Base-by-base conservation (phyloP, 2,329 filamentous ascomycete genomes). In the Pseudogymnoascus sp. region DNA sequence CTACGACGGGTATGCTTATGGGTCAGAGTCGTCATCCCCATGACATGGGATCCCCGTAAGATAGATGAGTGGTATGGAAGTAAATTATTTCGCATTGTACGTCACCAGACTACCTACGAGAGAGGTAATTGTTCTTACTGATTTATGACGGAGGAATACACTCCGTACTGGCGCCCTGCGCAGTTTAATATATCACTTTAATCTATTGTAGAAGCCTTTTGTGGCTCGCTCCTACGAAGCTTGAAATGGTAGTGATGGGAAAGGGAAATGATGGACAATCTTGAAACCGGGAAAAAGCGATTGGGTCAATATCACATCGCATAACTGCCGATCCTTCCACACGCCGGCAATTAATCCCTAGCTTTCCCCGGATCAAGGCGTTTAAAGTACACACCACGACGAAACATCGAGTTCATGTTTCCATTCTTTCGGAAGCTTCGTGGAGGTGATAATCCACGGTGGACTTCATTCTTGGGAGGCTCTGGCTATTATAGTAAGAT, bases 281-380 rank as follows among this genome's bases (percentile, higher is more conserved):
- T 33, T 56, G 46, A 56, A 56, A 56, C 46, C 46, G 46, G 46
- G 10, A 56, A 56, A 56, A 56, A 15, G 46, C n/a, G 46, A 33
- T 4, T 31, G 46, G n/a, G 46, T 29, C 26, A 56, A 56, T 56
- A 56, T 56, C 46, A 56, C n/a, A 56, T 56, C 46, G 46, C 46
- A 56, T 33, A 56, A 56, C 46, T 56, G 46, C 46, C 46, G 46
- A 56, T 56, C 46, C 42, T 9, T 26, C 46, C 46, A 4, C 4
- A 31, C 26, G n/a, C 26, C 46, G 26, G 46, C 46, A 56, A 56
- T 56, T 33, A 33, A 56, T 56, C 26, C 26, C 46, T 56, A 56
- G 26, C 46, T 56, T 33, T 56, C 46, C 46, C 46, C 46, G 26
- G 46, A 56, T 56, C 46, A 33, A 11, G 26, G 46, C 46, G 46